Evolutionary conservation across 176 grass and related monocot species (phyloP).

Genomic region (Ensete ventricosum): DNA sequence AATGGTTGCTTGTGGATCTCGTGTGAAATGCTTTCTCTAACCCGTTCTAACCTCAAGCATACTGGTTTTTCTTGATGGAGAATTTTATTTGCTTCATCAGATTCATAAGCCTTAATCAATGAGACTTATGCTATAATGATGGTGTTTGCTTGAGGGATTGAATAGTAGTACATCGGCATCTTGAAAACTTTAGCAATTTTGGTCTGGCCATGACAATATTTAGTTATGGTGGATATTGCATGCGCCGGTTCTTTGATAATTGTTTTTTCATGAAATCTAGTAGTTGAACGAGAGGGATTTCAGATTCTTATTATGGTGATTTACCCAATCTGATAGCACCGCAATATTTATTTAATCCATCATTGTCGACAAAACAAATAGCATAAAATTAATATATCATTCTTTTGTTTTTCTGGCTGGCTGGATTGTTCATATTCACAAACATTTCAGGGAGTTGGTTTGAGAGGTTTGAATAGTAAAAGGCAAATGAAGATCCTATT

Average conservation of each 20-base stretch:
- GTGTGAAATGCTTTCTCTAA: too few species aligned
- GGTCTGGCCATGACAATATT: not conserved
- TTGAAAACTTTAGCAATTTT: not conserved
- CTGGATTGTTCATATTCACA: not conserved
- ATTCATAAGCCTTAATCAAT: too few species aligned
- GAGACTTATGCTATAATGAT: too few species aligned
- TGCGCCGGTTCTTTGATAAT: not conserved
- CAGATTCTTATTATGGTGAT: too few species aligned
- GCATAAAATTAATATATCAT: not conserved
- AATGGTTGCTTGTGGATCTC: too few species aligned
- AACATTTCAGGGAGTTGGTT: slow-evolving; percentile 43
- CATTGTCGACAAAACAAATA: too few species aligned
- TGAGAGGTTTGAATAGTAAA: slow-evolving; percentile 67
- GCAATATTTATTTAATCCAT: not conserved
- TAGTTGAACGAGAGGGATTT: not conserved
- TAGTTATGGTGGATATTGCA: too few species aligned
- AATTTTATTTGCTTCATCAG: too few species aligned
- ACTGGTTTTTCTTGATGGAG: too few species aligned
- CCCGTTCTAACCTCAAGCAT: too few species aligned
- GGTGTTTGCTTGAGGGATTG: too few species aligned
- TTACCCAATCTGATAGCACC: not conserved
- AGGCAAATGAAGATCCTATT: slow-evolving; percentile 89
- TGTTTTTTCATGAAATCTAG: not conserved
- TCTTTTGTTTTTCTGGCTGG: not conserved
- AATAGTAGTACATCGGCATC: not conserved